A percentile compares a stretch with the other conserved stretches of the same genome.
Conservation (phyloP, 164 flowering plant species). For the Stephania yunnanensis region DNA sequence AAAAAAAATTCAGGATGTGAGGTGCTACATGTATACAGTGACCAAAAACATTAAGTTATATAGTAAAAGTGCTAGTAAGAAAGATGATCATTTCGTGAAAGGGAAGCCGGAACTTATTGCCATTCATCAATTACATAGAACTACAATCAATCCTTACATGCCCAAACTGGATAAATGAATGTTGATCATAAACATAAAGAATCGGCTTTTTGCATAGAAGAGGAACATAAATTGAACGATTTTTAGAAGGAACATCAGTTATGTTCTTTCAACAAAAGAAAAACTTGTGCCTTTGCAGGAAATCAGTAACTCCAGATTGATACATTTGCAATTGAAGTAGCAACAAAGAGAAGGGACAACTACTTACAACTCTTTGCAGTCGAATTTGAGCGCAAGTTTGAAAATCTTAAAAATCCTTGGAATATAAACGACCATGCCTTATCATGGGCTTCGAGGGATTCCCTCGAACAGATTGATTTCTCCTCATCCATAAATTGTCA, state of each 20-base stretch:
- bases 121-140: neutral
- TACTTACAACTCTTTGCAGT: slow-evolving; percentile 17
- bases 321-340: slow-evolving; percentile 8
- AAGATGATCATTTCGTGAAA: neutral
- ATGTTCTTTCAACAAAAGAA: slow-evolving; percentile 13
- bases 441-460: slow-evolving; percentile 11
- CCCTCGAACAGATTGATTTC: slow-evolving; percentile 28
- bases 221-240: slow-evolving; percentile 9
- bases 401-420: slow-evolving; percentile 13
- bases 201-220: slow-evolving; percentile 11
- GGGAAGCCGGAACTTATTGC: neutral
- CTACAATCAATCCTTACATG: neutral
- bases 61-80: neutral
- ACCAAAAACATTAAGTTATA: neutral
- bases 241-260: slow-evolving; percentile 20
- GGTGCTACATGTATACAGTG: neutral
- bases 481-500: slow-evolving; percentile 13
- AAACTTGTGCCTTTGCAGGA: slow-evolving; percentile 14
- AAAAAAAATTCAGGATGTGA: neutral
- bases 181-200: slow-evolving; percentile 14
- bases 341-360: slow-evolving; percentile 4
- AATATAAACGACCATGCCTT: slow-evolving; percentile 1
- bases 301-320: slow-evolving; percentile 7
- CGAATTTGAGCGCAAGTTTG: slow-evolving; percentile 10
- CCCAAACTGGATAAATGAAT: neutral